Conservation (phyloP, 495 filamentous ascomycete species). For the Paragyromitra xinjiangensis region DNA sequence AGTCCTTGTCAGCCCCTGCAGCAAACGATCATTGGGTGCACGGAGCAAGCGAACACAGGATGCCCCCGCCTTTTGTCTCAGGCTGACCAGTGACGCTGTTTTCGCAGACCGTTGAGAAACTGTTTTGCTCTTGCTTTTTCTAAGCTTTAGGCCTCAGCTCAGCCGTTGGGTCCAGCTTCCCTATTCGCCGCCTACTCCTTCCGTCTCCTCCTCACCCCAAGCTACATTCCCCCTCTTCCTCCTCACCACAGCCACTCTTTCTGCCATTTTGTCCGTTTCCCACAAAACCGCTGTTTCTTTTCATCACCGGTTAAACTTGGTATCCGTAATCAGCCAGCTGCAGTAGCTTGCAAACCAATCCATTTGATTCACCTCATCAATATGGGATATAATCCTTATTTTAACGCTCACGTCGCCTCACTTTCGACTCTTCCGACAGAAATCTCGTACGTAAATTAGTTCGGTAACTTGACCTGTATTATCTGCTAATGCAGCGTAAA, state of each 20-base stretch:
- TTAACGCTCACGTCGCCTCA: slow-evolving; percentile 34
- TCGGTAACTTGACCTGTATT: not conserved
- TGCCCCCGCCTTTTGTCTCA: slow-evolving; percentile 38
- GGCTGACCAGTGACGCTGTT: slow-evolving; percentile 24
- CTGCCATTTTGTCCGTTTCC: not conserved
- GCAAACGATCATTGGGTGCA: slow-evolving; percentile 16
- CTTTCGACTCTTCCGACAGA: slow-evolving; percentile 53
- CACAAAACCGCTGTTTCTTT: not conserved
- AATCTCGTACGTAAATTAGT: slow-evolving; percentile 55
- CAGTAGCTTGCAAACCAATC: slow-evolving; percentile 1
- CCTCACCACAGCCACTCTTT: slow-evolving; percentile 16
- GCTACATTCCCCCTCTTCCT: slow-evolving; percentile 24
- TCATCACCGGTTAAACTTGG: not conserved
- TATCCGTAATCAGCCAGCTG: slow-evolving; percentile 13
- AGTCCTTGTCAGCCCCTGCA: slow-evolving; percentile 33
- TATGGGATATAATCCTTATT: slow-evolving; percentile 43
- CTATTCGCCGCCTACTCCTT: slow-evolving; percentile 12
- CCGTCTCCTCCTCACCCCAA: slow-evolving; percentile 3
- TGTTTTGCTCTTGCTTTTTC: slow-evolving; percentile 18
- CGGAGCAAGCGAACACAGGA: slow-evolving; percentile 13
- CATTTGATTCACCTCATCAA: slow-evolving; percentile 6
- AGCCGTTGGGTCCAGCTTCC: not conserved
- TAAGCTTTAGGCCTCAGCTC: slow-evolving; percentile 27
- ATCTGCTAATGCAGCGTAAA: slow-evolving; percentile 1
- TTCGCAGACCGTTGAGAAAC: slow-evolving; percentile 15